phyloP scores from a whole-genome alignment of 352 stramenopile species.

The Globisporangium spinosum region DNA sequence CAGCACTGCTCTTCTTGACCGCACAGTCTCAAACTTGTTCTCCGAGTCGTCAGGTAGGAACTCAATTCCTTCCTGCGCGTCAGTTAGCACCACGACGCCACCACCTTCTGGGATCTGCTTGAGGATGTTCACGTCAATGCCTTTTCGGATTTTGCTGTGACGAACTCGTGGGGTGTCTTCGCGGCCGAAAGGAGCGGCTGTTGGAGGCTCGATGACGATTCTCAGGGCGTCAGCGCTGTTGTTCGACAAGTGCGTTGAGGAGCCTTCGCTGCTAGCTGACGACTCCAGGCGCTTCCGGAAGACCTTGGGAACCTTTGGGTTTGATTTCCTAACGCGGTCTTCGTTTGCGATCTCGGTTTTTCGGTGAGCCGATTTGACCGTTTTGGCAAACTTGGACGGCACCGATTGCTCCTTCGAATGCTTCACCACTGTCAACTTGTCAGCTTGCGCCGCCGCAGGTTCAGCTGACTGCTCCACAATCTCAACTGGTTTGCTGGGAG shows the following conservation, averaged over 20 bases:
- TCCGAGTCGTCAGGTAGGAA: constrained; percentile 11
- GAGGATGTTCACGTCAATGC: constrained; percentile 12
- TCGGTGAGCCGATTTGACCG: neutral
- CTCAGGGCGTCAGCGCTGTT: neutral
- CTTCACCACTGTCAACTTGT: neutral
- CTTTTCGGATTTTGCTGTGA: constrained; percentile 5
- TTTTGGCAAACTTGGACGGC: neutral
- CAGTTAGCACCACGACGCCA: constrained; percentile 22
- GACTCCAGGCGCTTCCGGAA: neutral
- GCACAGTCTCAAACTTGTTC: constrained; percentile 29
- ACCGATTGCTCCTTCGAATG: neutral
- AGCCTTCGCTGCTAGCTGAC: neutral
- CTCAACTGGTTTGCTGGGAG: neutral
- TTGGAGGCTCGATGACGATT: neutral
- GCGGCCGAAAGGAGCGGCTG: neutral
- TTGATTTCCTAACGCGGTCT: neutral
- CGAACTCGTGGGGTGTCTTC: constrained; percentile 1
- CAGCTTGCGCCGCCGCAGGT: neutral
- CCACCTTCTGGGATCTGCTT: constrained; percentile 17
- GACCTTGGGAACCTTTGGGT: neutral
- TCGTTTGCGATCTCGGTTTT: neutral
- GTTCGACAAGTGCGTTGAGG: neutral
- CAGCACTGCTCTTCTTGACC: constrained; percentile 26
- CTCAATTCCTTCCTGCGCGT: constrained; percentile 18
- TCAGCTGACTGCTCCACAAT: neutral